Evolutionary conservation across 208 protist genomes (phyloP), one percentile per base, ranked within the genome.

Genomic region (Trypanosoma vivax): DNA sequence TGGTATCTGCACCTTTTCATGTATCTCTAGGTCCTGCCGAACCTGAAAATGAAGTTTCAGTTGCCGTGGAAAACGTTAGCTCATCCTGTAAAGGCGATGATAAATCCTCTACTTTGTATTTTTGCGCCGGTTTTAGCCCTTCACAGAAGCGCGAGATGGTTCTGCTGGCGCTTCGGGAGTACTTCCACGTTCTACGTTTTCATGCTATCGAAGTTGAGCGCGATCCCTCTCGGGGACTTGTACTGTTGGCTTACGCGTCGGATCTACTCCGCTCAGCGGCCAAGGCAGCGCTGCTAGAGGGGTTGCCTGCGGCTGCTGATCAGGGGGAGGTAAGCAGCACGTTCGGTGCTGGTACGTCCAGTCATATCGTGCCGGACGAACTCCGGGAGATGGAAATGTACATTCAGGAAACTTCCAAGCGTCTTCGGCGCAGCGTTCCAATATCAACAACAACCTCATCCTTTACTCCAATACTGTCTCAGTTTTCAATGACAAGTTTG

Each of bases 231-330:
- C 48, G 42, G 11, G 50, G 42, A 2, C 59, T 65, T 42, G 59
- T 57, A 5, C 34, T 65, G 21, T 42, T 65, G 2, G 24, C 49
- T 1, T 65, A 65, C 50, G 50, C 50, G 2, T 65, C 50, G 59
- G 48, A 56, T 10, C 5, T 65, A 35, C 42, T 58, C 7, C 30
- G 50, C 38, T 37, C 50, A 4, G 48, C 40, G 5, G 34, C 35
- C 19, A 48, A 37, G 13, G 41, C 42, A 3, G 40, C 24, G 23
- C 14, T 35, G 10, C n/a, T 19, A 25, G 50, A 65, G n/a, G 46
- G 52, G 28, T 13, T 40, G n/a, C 18, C 3, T 41, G 24, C 19
- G 9, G 19, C 35, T 14, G 9, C 11, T 25, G 56, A 53, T 19
- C 2, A 9, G 33, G 33, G 33, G 14, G 33, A 14, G 14, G 40